Percentiles rank a stretch among this genome's conserved stretches.
Evolutionary conservation across 345 rosid species (phyloP).

Genomic region (Lepidium sativum): DNA sequence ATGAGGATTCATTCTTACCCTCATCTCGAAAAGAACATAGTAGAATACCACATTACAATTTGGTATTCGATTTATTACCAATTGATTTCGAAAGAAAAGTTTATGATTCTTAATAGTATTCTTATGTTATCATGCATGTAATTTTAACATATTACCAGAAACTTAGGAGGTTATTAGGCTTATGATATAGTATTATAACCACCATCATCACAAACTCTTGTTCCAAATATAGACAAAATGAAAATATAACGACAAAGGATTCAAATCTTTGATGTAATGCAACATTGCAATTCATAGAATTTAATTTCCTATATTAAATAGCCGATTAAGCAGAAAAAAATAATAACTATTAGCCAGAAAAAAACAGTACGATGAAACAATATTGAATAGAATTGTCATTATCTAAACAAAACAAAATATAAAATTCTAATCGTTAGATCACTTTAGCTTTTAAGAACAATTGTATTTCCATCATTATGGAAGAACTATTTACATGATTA

Average conservation of each 20-base stretch:
- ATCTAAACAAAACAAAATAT: neutral
- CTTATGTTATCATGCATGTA: too few relatives aligned
- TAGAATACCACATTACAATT: too few relatives aligned
- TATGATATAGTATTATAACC: too few relatives aligned
- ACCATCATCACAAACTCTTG: neutral
- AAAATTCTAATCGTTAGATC: neutral
- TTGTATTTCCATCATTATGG: neutral
- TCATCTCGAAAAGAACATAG: too few relatives aligned
- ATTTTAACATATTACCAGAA: too few relatives aligned
- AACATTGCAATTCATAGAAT: neutral
- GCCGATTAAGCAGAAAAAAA: neutral
- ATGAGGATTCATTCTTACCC: too few relatives aligned
- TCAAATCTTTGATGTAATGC: neutral
- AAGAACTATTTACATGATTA: conserved; percentile 17
- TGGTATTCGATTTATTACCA: too few relatives aligned
- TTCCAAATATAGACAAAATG: neutral
- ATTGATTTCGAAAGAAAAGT: too few relatives aligned
- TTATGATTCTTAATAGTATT: too few relatives aligned
- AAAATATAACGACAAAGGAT: neutral
- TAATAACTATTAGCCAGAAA: neutral
- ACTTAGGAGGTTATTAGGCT: too few relatives aligned
- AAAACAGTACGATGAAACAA: conserved; percentile 10
- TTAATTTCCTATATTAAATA: neutral
- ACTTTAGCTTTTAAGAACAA: neutral
- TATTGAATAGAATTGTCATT: neutral